A percentile compares a stretch with the other conserved stretches of the same genome.
These are phyloP conservation scores for Daldinia eschscholtzii DNA, from an alignment of 2,329 filamentous ascomycete genomes.

Conservation along the genomic window DNA sequence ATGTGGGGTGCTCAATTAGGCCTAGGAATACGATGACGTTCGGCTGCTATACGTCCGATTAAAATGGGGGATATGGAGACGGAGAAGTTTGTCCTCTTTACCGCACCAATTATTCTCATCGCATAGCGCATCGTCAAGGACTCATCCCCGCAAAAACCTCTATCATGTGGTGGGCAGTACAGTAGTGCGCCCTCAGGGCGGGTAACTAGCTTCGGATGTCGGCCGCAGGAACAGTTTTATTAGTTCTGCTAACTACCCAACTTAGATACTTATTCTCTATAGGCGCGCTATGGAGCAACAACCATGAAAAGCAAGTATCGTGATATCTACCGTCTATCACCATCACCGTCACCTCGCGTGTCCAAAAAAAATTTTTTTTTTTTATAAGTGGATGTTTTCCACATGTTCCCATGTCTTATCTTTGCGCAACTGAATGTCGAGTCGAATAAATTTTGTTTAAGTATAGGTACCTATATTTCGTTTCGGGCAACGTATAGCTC, in stretches of 20 bases:
- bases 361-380: constrained; percentile 6
- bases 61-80: constrained; percentile 36
- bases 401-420: constrained; percentile 16
- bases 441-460: too few relatives aligned
- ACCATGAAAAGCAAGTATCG: constrained; percentile 13
- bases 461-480: too few relatives aligned
- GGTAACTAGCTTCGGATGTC: constrained; percentile 38
- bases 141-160: constrained; percentile 34
- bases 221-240: constrained; percentile 28
- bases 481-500: constrained; percentile 22
- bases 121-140: constrained; percentile 27
- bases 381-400: constrained; percentile 8
- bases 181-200: constrained; percentile 33
- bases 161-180: constrained; percentile 33
- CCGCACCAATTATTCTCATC: constrained; percentile 41
- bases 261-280: neutral
- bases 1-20: constrained; percentile 37
- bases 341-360: constrained; percentile 8
- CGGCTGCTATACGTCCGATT: constrained; percentile 42
- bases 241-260: constrained; percentile 16
- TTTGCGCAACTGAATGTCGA: constrained; percentile 12
- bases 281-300: constrained; percentile 2
- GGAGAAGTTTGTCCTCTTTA: constrained; percentile 31
- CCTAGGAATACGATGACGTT: constrained; percentile 41
- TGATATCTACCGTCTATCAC: constrained; percentile 20